These are phyloP conservation scores for Casaregolazyma suthepensis DNA, from an alignment of 1,139 yeast genomes.

Conservation along the genomic window DNA sequence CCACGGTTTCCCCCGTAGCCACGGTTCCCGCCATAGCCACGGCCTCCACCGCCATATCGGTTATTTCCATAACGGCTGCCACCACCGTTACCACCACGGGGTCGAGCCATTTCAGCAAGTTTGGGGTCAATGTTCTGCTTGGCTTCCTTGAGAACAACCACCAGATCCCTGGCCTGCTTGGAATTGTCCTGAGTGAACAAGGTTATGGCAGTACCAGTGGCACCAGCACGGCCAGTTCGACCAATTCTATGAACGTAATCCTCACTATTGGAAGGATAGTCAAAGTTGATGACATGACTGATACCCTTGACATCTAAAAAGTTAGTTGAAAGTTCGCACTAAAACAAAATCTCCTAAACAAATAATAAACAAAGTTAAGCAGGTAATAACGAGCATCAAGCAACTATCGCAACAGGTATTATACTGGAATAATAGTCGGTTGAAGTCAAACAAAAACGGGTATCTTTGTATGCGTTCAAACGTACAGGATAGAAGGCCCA, in stretches of 20 bases:
- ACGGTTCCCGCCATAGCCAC: conserved; percentile 21
- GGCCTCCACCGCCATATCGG: conserved; percentile 40
- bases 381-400: conserved; percentile 1
- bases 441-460: conserved; percentile 3
- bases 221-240: conserved; percentile 99
- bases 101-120: conserved; percentile 44
- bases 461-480: not conserved
- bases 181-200: conserved; percentile 86
- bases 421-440: not conserved
- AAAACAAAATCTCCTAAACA: conserved; percentile 1
- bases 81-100: conserved; percentile 43
- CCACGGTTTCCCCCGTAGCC: conserved; percentile 16
- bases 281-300: conserved; percentile 85
- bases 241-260: conserved; percentile 95
- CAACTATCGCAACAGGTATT: not conserved
- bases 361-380: conserved; percentile 3
- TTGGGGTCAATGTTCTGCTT: conserved; percentile 70
- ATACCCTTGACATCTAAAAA: conserved; percentile 90
- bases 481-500: conserved; percentile 6
- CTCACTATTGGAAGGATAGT: conserved; percentile 97
- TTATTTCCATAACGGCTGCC: conserved; percentile 43
- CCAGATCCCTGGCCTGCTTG: conserved; percentile 84
- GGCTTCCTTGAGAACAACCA: conserved; percentile 91
- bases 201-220: conserved; percentile 90
- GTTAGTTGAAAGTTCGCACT: conserved; percentile 15